Evolutionary conservation across 1,284 basidiomycete genomes (phyloP), one percentile per base, ranked within the genome.

Genomic region (Trametes hirsuta): DNA sequence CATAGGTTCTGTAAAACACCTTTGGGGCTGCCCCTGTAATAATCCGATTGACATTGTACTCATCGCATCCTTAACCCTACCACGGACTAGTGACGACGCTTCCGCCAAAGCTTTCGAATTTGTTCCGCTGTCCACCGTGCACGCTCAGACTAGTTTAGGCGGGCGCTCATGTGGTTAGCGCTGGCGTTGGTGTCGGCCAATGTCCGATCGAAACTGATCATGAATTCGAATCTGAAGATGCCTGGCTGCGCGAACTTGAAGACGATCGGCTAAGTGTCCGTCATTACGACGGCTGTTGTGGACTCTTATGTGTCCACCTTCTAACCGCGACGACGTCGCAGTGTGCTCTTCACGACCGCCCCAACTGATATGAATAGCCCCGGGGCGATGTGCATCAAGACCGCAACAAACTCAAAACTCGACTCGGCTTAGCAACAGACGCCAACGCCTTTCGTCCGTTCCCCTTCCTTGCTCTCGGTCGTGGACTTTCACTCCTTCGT

Each of bases 401-500:
- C 48, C 36, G 49, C 50, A 47, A 65, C 49, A 53, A 49, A 50
- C 61, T 60, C 53, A 47, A 56, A 50, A 25, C 6, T 25, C 34
- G 25, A 11, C 18, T 35, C 55, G 36, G 46, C 58, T 39, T 63
- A 51, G 51, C 59, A 59, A 65, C 64, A 55, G 40, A 54, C 64
- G 64, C 64, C 59, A 57, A 58, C 57, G 36, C 40, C 47, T 51
- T 60, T 58, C 55, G 14, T 46, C 53, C 37, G 44, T 61, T 47
- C 54, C 60, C 30, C 50, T 48, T 56, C 41, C 50, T 54, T 47
- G 1, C 24, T 34, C 15, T 37, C 50, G 59, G 45, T 22, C 41
- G 40, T 61, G 64, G 61, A 56, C 53, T 54, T 49, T 59, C 64
- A 56, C 56, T 65, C 64, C 30, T 65, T 65, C 50, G 61, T 61